Evolutionary conservation across 2,329 filamentous ascomycete genomes (phyloP), one percentile per base, ranked within the genome.

Genomic region (Biscogniauxia mediterranea): DNA sequence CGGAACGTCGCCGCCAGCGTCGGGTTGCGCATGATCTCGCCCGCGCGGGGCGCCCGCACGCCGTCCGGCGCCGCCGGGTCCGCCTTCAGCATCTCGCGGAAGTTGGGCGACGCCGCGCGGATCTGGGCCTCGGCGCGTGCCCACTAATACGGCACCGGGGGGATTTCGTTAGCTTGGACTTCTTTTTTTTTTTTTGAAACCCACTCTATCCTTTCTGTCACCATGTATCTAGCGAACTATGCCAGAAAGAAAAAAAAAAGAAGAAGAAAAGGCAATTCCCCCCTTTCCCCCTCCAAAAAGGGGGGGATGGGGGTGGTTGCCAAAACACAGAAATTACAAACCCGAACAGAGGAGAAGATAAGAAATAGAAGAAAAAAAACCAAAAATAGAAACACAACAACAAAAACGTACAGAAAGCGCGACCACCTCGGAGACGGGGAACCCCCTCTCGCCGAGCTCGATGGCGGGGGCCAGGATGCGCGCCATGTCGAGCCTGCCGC

Each of bases 1-100:
- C 90, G 85, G 78, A 97, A 97, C 0, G 94, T 97, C 53, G 84
- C 83, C 0, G 91, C 93, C 8, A 98, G 81, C 0, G 85, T 87
- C 0, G 90, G 90, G 65, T 96, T 96, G 77, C 87, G 92, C 83
- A 98, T 90, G 65, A 98, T 86, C 71, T 99, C 95, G 5, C 95
- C 95, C 0, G 92, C 82, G 1, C 77, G 80, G 0, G 95, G 95
- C 1, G 89, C 87, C 58, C 93, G 85, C 59, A 85, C 88, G 8
- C 93, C 92, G 68, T 89, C 86, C 55, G 82, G 77, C 0, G 88
- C 88, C 0, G 80, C 76, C 0, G 88, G 79, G 65, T 96, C 93
- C 49, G 83, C 81, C 77, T 96, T 97, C 32, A 98, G 83, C 84
- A 97, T 90, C 74, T 98, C 95, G 9, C 84, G 80, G 66, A 87